Base-by-base conservation (phyloP, 2,329 filamentous ascomycete genomes). In the Pseudogymnoascus sp. region DNA sequence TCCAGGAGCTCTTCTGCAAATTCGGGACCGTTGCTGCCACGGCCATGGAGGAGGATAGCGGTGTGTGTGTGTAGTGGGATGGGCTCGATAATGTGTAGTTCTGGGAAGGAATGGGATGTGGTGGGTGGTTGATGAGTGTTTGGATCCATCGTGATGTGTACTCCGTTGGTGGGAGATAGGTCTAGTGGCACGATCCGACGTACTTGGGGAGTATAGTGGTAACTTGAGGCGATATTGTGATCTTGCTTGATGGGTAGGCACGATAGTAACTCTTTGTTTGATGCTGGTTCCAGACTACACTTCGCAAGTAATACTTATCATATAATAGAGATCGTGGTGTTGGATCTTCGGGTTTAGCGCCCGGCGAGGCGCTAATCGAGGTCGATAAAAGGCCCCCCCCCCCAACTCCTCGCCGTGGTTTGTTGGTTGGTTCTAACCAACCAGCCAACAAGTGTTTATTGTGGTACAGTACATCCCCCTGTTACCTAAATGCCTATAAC, bases 41-140 rank as follows among this genome's bases (percentile, higher is more conserved):
- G 74, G n/a, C 76, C 77, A 59, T 78, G 77, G 12, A 78, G 73
- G 62, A 77, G 68, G 33, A 78, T 75, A 16, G 77, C 56, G 1
- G 75, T 75, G 59, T 77, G 75, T 0, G 68, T 73, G 37, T 76
- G 71, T 37, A 35, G 25, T 16, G 63, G 37, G n/a, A 56, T 60
- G 8, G 70, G 66, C 25, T 64, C 35, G 28, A 68, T 62, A 8
- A 71, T 67, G 63, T 70, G 63, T 18, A 66, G 67, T 14, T 25
- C 38, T 50, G 62, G 47, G 25, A 53, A 53, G 14, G 47, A 31
- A 1, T 16, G 14, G 7, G 23, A 2, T 16, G 25, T 5, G n/a
- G 23, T 6, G 14, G 47, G n/a, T 2, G 14, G 23, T 31, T 53
- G 23, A 14, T 16, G 5, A 10, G 23, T 10, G 14, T 31, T 10